These are phyloP conservation scores for Pleurotus salmoneostramineus DNA, from an alignment of 768 basidiomycete genomes.

Conservation along the genomic window DNA sequence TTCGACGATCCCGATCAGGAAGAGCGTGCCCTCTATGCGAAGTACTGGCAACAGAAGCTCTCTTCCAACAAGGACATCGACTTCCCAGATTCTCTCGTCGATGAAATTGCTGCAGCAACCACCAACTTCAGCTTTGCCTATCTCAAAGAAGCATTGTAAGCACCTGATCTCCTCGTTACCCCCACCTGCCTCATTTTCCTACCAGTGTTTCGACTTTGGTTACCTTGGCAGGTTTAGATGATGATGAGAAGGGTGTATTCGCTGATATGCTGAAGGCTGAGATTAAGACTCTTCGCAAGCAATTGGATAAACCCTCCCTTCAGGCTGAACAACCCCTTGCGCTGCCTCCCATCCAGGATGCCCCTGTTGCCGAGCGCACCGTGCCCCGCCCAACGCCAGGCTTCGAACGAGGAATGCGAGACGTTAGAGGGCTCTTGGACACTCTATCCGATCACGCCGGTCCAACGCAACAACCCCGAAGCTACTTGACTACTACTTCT, in stretches of 20 bases:
- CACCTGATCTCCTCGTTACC: conserved; percentile 10
- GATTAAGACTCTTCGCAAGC: conserved; percentile 59
- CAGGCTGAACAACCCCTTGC: not conserved
- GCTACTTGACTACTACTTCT: not conserved
- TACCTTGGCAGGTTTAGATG: conserved; percentile 49
- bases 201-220: conserved; percentile 73
- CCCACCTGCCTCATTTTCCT: not conserved
- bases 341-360: not conserved
- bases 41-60: conserved; percentile 83
- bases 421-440: conserved; percentile 15
- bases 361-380: too few relatives aligned
- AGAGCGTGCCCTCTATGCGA: conserved; percentile 63
- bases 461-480: not conserved
- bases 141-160: conserved; percentile 87
- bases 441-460: conserved; percentile 8
- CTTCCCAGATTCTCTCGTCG: conserved; percentile 64
- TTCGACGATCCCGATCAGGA: conserved; percentile 69
- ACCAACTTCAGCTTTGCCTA: conserved; percentile 81
- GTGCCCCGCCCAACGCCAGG: not conserved
- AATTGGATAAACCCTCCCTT: conserved; percentile 47
- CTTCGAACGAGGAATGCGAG: conserved; percentile 7
- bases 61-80: conserved; percentile 52
- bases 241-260: conserved; percentile 48
- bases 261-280: conserved; percentile 45
- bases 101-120: conserved; percentile 57